Evolutionary conservation across 164 flowering plant genomes (phyloP), one percentile per base, ranked within the genome.

Genomic region (Dillenia suffruticosa): DNA sequence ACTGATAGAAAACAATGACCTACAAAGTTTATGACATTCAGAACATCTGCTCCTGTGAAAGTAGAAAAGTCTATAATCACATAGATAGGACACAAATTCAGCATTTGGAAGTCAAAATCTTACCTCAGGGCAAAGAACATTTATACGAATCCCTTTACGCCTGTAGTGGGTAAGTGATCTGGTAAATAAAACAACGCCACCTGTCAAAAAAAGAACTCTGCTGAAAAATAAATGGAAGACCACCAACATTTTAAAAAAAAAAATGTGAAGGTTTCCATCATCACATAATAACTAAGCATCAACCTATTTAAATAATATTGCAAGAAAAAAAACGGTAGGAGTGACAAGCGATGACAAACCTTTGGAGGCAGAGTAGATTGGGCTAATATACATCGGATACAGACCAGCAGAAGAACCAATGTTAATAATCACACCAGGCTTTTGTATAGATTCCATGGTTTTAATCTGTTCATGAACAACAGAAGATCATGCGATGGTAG

Each of bases 71-170:
- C 40, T 4, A 32, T 32, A 5, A 32, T 32, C 40, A 4, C 40
- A 32, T 4, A 32, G 7, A 32, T 32, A 32, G 40, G 40, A 32
- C 40, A 32, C 40, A 32, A 32, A 32, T 32, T 32, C n/a, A 46
- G 13, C 50, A 43, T 32, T 12, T 49, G 43, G 14, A 62, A 22
- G 51, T 40, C 17, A 45, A 10, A 60, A 49, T 47, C 70, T 79
- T 72, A 93, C 98, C 92, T 93, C 98, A 65, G 98, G 98, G 71
- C 97, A 90, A 75, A 93, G 90, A 46, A 87, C 97, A 77, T 93
- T 93, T 43, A 78, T 51, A 64, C 92, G 98, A 62, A 93, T 93
- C 32, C 98, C 97, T 69, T 79, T 66, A 17, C 82, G 84, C 72
- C 79, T 93, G 74, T 74, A 87, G 12, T 74, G 86, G 63, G 32